Evolutionary conservation across 2,329 filamentous ascomycete species (phyloP), one percentile per base, ranked within the genome.

Genomic region (Mycosphaerelloides madeirae): DNA sequence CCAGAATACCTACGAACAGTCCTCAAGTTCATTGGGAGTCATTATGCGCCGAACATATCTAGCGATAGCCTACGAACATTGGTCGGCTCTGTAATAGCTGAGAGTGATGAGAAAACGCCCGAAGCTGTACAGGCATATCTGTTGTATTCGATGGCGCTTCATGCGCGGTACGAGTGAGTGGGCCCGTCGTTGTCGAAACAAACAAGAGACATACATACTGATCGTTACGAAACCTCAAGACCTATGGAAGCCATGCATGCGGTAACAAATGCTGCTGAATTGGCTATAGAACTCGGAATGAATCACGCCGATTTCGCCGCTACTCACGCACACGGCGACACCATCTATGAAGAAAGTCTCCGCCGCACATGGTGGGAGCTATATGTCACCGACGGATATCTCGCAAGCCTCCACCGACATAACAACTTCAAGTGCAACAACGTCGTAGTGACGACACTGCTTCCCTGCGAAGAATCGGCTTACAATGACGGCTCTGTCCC

Each of bases 291-390:
- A 44, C 75, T 95, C 18, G 84, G 85, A 0, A 77, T 96, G 65
- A 82, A 95, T 60, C 79, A 78, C 8, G 73, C 78, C 37, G 73
- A 77, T 0, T 95, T 81, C 62, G 83, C 87, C 1, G 67, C 74
- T 0, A 66, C 75, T 4, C 73, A 87, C 55, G 83, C 84, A 13
- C 71, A 75, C 20, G 79, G 80, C 4, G 79, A 84, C 47, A 73
- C 79, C 0, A 72, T 88, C 1, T 63, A 90, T 3, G 86, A 91
- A 61, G 90, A 96, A 65, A 87, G 84, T 62, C 84, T 87, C 79
- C 79, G 88, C 14, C 77, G 90, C 46, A 96, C 89, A 1, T 96
- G 89, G 89, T 96, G 90, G 90, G 88, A 79, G 56, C 59, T 87
- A 31, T 91, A 84, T 60, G 77, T 87, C n/a, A 78, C 87, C 12